phyloP scores from a whole-genome alignment of 2,329 filamentous ascomycete species.

The Fusarium sp. region DNA sequence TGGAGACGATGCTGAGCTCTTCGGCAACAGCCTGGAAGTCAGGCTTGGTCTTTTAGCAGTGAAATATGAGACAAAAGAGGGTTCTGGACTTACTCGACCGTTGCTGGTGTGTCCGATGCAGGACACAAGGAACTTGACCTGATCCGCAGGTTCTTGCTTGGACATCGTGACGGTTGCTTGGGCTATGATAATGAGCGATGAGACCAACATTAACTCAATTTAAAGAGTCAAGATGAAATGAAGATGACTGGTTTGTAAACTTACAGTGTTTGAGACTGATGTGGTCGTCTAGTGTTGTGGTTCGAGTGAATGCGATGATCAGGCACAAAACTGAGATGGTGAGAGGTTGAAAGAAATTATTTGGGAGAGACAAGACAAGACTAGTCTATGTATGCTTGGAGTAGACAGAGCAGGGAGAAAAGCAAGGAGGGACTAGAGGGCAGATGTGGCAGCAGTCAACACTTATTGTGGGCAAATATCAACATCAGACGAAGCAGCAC shows the following conservation, averaged over 20 bases:
- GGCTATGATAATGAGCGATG: conserved; percentile 4
- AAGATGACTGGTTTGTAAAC: background rate
- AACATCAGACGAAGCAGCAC: conserved; percentile 3
- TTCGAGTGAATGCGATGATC: background rate
- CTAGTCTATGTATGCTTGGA: background rate
- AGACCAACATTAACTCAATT: background rate
- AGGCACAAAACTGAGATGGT: background rate
- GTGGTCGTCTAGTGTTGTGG: background rate
- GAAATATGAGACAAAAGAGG: background rate
- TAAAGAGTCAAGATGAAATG: background rate
- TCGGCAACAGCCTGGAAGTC: conserved; percentile 72
- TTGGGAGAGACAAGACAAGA: background rate
- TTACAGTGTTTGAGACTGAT: conserved; percentile 1
- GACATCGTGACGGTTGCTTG: conserved; percentile 57
- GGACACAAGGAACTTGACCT: conserved; percentile 72
- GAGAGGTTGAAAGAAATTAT: background rate
- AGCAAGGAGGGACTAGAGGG: background rate
- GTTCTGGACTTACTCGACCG: conserved; percentile 61
- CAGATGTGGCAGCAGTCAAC: background rate
- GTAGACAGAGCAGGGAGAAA: background rate
- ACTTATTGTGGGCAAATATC: background rate
- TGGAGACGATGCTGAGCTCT: conserved; percentile 70
- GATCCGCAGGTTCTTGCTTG: conserved; percentile 59
- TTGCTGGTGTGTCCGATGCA: conserved; percentile 70
- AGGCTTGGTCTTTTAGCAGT: conserved; percentile 55